Base-by-base conservation (phyloP, 805 yeast species). In the Candida boidinii region DNA sequence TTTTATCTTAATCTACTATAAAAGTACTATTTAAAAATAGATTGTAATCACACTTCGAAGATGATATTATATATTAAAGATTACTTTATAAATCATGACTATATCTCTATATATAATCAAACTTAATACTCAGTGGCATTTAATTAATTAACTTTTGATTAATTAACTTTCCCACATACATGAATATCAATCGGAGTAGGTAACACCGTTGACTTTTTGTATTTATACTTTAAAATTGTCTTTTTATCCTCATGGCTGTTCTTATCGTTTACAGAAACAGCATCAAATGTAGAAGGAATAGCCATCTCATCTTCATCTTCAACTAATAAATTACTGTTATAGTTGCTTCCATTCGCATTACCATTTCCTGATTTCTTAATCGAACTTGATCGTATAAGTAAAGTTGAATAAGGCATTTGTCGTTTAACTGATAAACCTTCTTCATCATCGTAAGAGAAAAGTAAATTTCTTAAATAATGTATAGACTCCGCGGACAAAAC, bases 111-210 rank as follows among this genome's bases (percentile, higher is more conserved):
- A 15, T 16, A n/a, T 24, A 17, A 11, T 17, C 20, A 27, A 16
- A 12, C 23, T 16, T 18, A 17, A 15, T 30, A 21, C 23, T 28
- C 23, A 8, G 21, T 20, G 14, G 15, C 27, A 9, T 26, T 17
- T 18, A 15, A 22, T 10, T 23, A 12, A 11, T 23, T 34, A 13
- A 34, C 30, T 12, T 16, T 19, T 19, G 15, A 5, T 17, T 11
- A 3, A 16, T 27, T 38, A n/a, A 21, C 24, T 29, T 40, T 42
- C 4, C 54, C 45, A 29, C 39, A 33, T 13, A 53, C 45, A 37
- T 53, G 53, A 7, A 53, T 28, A 24, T 48, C 42, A 20, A 53
- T 28, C 1, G 43, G 35, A 13, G 42, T 29, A 3, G 54, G 53
- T 4, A 46, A 26, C 3, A 50, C 29, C 12, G 16, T 10, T 10